Evolutionary conservation across 257 asterid species (phyloP).

Genomic region (Solanum medicagineum): DNA sequence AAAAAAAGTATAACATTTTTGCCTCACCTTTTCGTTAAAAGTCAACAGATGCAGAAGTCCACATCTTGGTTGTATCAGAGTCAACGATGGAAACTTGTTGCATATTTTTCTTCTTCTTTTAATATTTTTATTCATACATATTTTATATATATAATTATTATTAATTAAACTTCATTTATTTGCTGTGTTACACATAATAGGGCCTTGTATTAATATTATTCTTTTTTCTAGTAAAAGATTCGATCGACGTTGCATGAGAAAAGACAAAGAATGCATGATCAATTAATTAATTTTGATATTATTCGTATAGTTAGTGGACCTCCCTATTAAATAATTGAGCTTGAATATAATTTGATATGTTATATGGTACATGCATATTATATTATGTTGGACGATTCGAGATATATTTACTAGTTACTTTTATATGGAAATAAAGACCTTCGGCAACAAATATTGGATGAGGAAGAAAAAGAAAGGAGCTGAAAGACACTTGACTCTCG

Average conservation of each 20-base stretch:
- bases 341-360: neutral
- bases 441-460: no score
- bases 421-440: no score
- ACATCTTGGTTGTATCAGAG: conserved; percentile 21
- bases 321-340: neutral
- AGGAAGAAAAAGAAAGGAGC: no score
- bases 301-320: neutral
- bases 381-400: neutral
- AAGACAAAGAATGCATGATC: conserved; percentile 23
- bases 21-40: neutral
- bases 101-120: conserved; percentile 1
- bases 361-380: neutral
- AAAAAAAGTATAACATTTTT: no score
- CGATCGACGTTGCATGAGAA: conserved; percentile 31
- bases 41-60: conserved; percentile 3
- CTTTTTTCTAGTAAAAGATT: conserved; percentile 21
- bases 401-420: neutral
- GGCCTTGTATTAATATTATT: conserved; percentile 7
- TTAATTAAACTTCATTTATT: neutral
- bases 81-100: conserved; percentile 55
- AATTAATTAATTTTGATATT: neutral
- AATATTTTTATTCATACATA: conserved; percentile 1
- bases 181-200: neutral
- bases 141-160: neutral
- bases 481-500: no score